Conservation (phyloP, 768 basidiomycete genomes). For the Infundibulicybe gibba region DNA sequence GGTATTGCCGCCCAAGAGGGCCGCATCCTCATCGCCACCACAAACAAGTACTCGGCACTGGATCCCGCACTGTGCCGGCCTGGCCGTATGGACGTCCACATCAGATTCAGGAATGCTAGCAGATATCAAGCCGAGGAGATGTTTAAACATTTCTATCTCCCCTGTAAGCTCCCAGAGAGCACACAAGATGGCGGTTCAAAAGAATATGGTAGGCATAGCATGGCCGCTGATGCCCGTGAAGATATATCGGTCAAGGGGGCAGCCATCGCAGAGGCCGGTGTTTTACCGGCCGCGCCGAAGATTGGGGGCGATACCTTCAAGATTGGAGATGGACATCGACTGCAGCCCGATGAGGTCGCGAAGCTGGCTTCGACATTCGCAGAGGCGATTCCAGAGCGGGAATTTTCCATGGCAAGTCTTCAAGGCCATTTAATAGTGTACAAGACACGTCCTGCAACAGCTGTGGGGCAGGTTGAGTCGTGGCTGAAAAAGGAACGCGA, state of each 20-base stretch:
- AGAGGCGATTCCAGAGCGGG: conserved; percentile 32
- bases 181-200: conserved; percentile 9
- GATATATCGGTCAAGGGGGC: conserved; percentile 7
- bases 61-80: conserved; percentile 65
- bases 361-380: conserved; percentile 50
- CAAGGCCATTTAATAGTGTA: conserved; percentile 54
- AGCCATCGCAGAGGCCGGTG: neutral
- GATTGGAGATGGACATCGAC: conserved; percentile 20
- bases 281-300: neutral
- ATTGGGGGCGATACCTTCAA: conserved; percentile 19
- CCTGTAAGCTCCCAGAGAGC: conserved; percentile 16
- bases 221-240: conserved; percentile 15
- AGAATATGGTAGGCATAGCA: conserved; percentile 12
- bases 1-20: conserved; percentile 69
- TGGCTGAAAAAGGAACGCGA: conserved; percentile 42
- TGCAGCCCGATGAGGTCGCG: conserved; percentile 29
- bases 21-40: conserved; percentile 69
- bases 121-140: conserved; percentile 53
- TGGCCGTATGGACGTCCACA: conserved; percentile 65
- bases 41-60: conserved; percentile 56
- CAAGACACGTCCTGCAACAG: conserved; percentile 52
- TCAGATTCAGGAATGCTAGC: conserved; percentile 64
- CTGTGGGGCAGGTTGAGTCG: conserved; percentile 29
- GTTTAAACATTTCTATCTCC: conserved; percentile 58
- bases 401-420: conserved; percentile 34